Percentiles rank a stretch among this genome's conserved stretches.
Conservation (phyloP, 371 early-diverging fungal genomes). For the Actinomortierella ambigua region DNA sequence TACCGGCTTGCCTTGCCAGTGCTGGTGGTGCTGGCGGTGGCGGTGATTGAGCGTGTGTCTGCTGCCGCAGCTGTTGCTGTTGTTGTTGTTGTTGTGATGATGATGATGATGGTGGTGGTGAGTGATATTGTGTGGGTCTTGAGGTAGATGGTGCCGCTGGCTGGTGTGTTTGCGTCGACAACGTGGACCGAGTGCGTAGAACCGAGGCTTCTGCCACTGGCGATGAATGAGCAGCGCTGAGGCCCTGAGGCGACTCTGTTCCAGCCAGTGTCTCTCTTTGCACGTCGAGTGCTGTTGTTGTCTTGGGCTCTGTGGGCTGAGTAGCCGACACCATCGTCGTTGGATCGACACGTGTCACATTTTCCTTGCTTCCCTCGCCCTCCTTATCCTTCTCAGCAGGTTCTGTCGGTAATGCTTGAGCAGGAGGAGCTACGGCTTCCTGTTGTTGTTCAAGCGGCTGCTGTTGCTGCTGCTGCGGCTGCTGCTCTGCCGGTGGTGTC, state of each 20-base stretch:
- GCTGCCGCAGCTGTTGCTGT: too few species aligned
- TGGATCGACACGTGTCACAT: too few species aligned
- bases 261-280: conserved; percentile 8
- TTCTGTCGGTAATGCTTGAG: too few species aligned
- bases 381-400: too few species aligned
- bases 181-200: too few species aligned
- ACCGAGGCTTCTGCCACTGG: too few species aligned
- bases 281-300: conserved; percentile 14
- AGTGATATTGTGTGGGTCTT: too few species aligned
- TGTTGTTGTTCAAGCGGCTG: neutral
- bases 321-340: too few species aligned
- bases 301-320: too few species aligned
- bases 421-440: too few species aligned
- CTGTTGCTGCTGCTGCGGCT: neutral
- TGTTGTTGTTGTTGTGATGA: too few species aligned
- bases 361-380: too few species aligned
- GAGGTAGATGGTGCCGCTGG: neutral
- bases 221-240: neutral
- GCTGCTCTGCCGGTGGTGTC: neutral
- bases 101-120: conserved; percentile 1
- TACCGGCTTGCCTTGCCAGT: neutral
- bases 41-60: neutral
- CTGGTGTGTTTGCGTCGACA: conserved; percentile 3
- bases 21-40: neutral
- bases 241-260: neutral